Evolutionary conservation across 306 rosid genomes (phyloP).

Genomic region (Corylus avellana): DNA sequence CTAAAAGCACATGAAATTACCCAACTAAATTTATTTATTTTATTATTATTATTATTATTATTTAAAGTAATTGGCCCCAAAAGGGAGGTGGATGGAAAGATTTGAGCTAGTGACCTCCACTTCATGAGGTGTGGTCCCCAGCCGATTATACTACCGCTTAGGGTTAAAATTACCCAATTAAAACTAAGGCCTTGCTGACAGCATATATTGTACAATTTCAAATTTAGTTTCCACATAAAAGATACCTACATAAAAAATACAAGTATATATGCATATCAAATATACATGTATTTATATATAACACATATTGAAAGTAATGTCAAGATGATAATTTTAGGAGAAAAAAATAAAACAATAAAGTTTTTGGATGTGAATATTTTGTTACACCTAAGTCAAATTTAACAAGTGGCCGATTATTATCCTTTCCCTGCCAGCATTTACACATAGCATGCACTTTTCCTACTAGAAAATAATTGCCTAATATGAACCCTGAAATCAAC

Average conservation of each 20-base stretch:
- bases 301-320: neutral
- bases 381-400: conserved; percentile 4
- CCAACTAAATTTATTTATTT: neutral
- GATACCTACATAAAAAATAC: neutral
- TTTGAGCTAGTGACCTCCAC: too few species aligned
- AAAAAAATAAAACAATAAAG: neutral
- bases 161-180: conserved; percentile 10
- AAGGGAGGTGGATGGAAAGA: too few species aligned
- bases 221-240: neutral
- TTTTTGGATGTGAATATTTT: conserved; percentile 8
- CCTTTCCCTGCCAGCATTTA: neutral
- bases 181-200: conserved; percentile 8
- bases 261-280: neutral
- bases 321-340: neutral
- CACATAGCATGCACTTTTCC: conserved; percentile 12
- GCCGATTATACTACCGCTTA: too few species aligned
- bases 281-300: neutral
- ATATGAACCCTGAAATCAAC: conserved; percentile 3
- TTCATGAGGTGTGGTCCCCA: too few species aligned
- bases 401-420: neutral
- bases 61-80: too few species aligned
- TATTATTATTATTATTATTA: too few species aligned
- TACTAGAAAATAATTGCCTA: conserved; percentile 16
- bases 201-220: neutral
- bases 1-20: conserved; percentile 16